Evolutionary conservation across 1,139 yeast species (phyloP).

Genomic region (Diutina ranongensis): DNA sequence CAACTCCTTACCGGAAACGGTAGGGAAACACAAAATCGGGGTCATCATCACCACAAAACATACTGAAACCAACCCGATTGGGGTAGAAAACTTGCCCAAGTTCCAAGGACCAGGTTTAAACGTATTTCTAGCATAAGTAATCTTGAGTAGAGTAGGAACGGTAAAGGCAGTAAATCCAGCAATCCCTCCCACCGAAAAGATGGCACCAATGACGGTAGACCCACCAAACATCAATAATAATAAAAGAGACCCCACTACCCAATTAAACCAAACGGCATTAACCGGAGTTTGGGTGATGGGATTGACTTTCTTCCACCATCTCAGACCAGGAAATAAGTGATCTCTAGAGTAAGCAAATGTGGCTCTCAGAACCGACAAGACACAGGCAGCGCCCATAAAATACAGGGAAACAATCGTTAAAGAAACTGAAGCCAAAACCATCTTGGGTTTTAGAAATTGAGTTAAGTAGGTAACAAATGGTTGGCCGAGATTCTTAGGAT

Average conservation of each 20-base stretch:
- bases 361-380: conserved; percentile 61
- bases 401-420: conserved; percentile 49
- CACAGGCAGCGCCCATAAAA: conserved; percentile 59
- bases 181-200: conserved; percentile 69
- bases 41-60: conserved; percentile 49
- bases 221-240: conserved; percentile 57
- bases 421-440: conserved; percentile 43
- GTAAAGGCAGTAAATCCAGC: conserved; percentile 62
- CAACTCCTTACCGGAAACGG: conserved; percentile 34
- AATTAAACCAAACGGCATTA: conserved; percentile 58
- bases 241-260: conserved; percentile 43
- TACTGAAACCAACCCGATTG: conserved; percentile 31
- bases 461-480: conserved; percentile 50
- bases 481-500: conserved; percentile 41
- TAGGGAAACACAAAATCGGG: conserved; percentile 60
- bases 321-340: conserved; percentile 53
- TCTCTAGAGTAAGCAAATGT: conserved; percentile 63
- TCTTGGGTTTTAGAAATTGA: conserved; percentile 35
- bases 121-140: conserved; percentile 40
- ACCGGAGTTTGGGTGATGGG: conserved; percentile 52
- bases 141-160: conserved; percentile 53
- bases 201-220: conserved; percentile 54
- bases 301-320: conserved; percentile 41
- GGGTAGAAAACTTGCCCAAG: conserved; percentile 43
- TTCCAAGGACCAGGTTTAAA: conserved; percentile 65